phyloP scores from a whole-genome alignment of 371 early-diverging fungal species.

The Ordospora colligata region DNA sequence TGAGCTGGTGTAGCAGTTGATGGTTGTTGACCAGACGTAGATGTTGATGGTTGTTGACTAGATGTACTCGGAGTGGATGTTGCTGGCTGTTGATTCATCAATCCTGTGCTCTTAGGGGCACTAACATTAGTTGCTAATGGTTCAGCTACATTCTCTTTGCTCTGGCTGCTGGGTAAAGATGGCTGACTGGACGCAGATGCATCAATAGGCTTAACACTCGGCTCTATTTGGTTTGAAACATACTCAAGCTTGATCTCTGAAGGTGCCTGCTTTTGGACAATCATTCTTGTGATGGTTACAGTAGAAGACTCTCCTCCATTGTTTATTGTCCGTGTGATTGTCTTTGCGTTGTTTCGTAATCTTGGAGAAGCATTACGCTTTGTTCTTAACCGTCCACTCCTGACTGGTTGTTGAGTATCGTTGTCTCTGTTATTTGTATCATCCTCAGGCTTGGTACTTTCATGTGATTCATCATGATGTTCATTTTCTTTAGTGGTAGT shows the following conservation, averaged over 20 bases:
- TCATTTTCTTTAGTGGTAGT: background rate
- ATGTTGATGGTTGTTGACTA: background rate
- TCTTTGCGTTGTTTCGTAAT: background rate
- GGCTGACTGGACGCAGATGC: background rate
- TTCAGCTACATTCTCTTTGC: background rate
- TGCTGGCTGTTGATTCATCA: background rate
- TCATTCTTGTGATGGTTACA: constrained; percentile 18
- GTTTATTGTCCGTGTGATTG: background rate
- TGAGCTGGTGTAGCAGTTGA: no score
- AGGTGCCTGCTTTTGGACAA: constrained; percentile 12
- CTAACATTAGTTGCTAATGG: background rate
- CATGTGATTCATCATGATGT: background rate
- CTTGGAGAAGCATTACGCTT: background rate
- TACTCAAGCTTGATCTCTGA: constrained; percentile 42
- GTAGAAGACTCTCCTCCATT: background rate
- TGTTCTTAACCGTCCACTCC: background rate
- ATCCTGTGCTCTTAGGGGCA: background rate
- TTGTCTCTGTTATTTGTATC: background rate
- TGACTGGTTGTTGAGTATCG: background rate
- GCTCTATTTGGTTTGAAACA: constrained; percentile 4
- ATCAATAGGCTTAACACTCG: background rate
- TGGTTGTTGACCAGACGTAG: background rate
- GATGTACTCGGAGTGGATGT: background rate
- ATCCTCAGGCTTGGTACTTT: background rate
- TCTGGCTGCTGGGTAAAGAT: background rate